A percentile compares a stretch with the other conserved stretches of the same genome.
Conservation (phyloP, 306 rosid species). For the Betula pendula region DNA sequence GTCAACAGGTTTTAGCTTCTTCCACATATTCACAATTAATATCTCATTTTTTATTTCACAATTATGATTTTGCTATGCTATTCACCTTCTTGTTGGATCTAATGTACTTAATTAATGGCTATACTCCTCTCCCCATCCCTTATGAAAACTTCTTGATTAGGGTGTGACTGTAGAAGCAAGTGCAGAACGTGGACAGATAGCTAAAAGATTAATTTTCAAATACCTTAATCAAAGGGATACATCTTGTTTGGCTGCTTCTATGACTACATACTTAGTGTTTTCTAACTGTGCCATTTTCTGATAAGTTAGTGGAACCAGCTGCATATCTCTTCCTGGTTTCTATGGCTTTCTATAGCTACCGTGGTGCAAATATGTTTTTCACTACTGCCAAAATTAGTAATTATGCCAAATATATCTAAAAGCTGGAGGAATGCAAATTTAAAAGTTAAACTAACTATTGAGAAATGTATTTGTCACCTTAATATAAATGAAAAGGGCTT, state of each 20-base stretch:
- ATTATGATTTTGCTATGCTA: slow-evolving; percentile 15
- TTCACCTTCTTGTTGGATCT: slow-evolving; percentile 13
- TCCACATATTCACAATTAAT: slow-evolving; percentile 13
- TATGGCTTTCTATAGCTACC: background rate
- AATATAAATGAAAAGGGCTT: background rate
- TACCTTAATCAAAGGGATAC: background rate
- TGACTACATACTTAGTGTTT: background rate
- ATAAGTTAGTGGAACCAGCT: no score
- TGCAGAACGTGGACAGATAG: background rate
- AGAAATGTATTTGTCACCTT: background rate
- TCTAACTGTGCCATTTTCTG: background rate
- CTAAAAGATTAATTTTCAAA: background rate
- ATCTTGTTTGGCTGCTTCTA: background rate
- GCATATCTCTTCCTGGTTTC: background rate
- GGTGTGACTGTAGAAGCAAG: background rate
- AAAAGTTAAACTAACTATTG: background rate
- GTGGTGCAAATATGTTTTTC: background rate
- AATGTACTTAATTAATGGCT: background rate
- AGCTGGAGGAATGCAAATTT: background rate
- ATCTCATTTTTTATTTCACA: slow-evolving; percentile 11
- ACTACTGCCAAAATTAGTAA: background rate
- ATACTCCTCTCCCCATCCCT: background rate
- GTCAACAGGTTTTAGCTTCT: slow-evolving; percentile 72
- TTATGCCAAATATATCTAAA: background rate
- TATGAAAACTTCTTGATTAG: background rate